Evolutionary conservation across 2,329 filamentous ascomycete species (phyloP), one percentile per base, ranked within the genome.

Genomic region (Trichoderma sp.): DNA sequence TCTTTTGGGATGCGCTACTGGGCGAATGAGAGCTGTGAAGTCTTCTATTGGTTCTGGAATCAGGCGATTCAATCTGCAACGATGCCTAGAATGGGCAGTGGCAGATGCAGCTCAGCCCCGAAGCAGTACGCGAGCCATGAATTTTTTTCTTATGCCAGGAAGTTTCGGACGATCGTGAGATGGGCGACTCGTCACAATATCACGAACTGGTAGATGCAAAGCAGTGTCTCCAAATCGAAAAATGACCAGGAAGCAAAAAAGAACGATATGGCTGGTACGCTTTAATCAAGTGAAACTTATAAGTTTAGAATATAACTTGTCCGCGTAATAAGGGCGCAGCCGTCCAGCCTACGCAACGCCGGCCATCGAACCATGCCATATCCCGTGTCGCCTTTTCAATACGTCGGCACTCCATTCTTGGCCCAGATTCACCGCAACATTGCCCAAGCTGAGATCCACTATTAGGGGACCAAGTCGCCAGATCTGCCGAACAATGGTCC

Each of bases 401-500:
- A 65, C 35, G 49, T 21, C 29, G 61, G 47, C n/a, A 24, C 61
- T 49, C 24, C 61, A 33, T 40, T n/a, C 13, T 19, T 55, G 33
- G 60, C 37, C 52, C 60, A 57, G 53, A 66, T 57, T 33, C 63
- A 66, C 63, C 63, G 63, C 53, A 66, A 66, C 63, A 66, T 66
- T 29, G 35, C 29, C 52, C 40, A 35, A 16, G 14, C 11, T 13
- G 37, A n/a, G 63, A 66, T 57, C 63, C 63, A 66, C 63, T 66
- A 58, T 66, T 66, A 58, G 37, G 63, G 63, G 63, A 58, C 63
- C 63, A 58, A 49, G 53, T 57, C 33, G 37, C 53, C 60, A 37
- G 55, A 55, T 55, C 60, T 64, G 37, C 61, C 61, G 33, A 40
- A 40, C 27, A 55, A 47, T 37, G 35, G 33, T 53, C 63, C 47